phyloP scores from a whole-genome alignment of 1,139 yeast species.

The Lodderomyces pseudojiufengensis region DNA sequence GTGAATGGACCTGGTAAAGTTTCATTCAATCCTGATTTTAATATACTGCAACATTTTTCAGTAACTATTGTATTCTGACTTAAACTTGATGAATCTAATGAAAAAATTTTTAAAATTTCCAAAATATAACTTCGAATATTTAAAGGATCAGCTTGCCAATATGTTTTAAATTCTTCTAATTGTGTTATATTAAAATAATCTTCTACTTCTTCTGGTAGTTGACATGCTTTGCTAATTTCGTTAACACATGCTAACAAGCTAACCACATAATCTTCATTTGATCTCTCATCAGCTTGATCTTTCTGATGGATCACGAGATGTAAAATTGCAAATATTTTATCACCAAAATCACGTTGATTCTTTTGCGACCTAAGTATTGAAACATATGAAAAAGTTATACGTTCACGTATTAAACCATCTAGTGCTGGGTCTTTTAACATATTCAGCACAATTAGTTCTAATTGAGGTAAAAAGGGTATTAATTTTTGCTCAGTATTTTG shows the following conservation, averaged over 20 bases:
- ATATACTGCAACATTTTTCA: conserved; percentile 55
- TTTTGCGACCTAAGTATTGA: conserved; percentile 55
- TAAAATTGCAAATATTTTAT: conserved; percentile 20
- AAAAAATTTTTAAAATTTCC: conserved; percentile 33
- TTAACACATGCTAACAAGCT: conserved; percentile 60
- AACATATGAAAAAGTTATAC: conserved; percentile 58
- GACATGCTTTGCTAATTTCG: conserved; percentile 67
- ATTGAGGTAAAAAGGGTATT: conserved; percentile 44
- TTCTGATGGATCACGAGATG: conserved; percentile 17
- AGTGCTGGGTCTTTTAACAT: conserved; percentile 46
- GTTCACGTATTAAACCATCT: conserved; percentile 54
- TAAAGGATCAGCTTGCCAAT: conserved; percentile 43
- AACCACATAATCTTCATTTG: conserved; percentile 39
- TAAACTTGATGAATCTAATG: conserved; percentile 29
- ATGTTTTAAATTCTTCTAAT: conserved; percentile 21
- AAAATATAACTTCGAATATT: conserved; percentile 39
- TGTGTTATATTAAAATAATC: conserved; percentile 33
- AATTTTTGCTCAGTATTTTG: conserved; percentile 54
- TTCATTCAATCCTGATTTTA: conserved; percentile 56
- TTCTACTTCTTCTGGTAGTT: conserved; percentile 54
- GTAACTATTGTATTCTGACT: conserved; percentile 38
- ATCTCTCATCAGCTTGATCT: neutral
- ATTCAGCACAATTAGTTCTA: conserved; percentile 49
- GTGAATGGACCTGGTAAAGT: conserved; percentile 57
- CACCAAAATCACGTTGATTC: conserved; percentile 34